Conservation (phyloP, 2,329 filamentous ascomycete species). For the Clonostachys rosea region DNA sequence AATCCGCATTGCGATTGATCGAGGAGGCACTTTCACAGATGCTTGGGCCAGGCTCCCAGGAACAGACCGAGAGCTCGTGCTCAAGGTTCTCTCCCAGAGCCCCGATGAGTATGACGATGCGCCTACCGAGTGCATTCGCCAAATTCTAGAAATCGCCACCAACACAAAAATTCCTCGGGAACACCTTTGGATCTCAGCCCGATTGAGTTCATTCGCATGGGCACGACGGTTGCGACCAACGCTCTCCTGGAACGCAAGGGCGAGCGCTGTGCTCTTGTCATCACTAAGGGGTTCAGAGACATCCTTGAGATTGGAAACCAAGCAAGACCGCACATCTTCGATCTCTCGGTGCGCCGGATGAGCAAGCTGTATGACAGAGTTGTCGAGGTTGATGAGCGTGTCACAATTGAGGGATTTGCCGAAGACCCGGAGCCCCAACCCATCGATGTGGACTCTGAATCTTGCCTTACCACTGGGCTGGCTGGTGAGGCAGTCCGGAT, state of each 20-base stretch:
- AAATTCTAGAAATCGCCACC: slow-evolving; percentile 25
- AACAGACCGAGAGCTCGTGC: not conserved
- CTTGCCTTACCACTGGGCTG: slow-evolving; percentile 60
- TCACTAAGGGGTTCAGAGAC: slow-evolving; percentile 69
- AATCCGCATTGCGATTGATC: slow-evolving; percentile 18
- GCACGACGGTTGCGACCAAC: slow-evolving; percentile 77
- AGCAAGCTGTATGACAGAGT: slow-evolving; percentile 66
- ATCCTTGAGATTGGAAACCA: slow-evolving; percentile 71
- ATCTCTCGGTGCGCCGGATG: slow-evolving; percentile 63
- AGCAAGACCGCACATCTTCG: slow-evolving; percentile 68
- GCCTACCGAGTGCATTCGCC: slow-evolving; percentile 66
- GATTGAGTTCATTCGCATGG: slow-evolving; percentile 43
- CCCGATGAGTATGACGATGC: slow-evolving; percentile 57
- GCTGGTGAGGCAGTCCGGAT: slow-evolving; percentile 67
- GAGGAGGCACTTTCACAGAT: slow-evolving; percentile 19
- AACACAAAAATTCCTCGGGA: slow-evolving; percentile 22
- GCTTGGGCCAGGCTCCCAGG: not conserved
- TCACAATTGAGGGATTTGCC: slow-evolving; percentile 69
- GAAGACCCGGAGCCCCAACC: slow-evolving; percentile 59
- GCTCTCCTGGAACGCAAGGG: slow-evolving; percentile 70
- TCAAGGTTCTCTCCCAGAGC: slow-evolving; percentile 2
- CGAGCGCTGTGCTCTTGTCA: slow-evolving; percentile 64
- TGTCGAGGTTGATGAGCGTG: slow-evolving; percentile 69
- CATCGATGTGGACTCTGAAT: slow-evolving; percentile 22
- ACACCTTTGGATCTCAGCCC: slow-evolving; percentile 22